Base-by-base conservation (phyloP, 345 rosid genomes). In the Lepidium africanum region DNA sequence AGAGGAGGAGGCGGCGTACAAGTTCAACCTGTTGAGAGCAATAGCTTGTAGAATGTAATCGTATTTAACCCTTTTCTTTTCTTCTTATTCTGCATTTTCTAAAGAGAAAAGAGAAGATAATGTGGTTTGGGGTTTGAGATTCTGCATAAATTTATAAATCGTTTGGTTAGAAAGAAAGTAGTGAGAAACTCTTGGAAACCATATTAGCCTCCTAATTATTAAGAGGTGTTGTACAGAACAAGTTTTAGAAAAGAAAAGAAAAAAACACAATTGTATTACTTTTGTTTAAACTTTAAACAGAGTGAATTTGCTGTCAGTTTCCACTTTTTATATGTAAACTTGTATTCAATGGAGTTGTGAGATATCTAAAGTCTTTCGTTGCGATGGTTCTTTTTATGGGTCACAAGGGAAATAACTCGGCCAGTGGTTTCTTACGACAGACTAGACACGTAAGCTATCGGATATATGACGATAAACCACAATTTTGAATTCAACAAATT, bases 1-100 rank as follows among this genome's bases (percentile, higher is more conserved):
- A 72, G 82, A 75, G 82, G 83, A 56, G 72, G 45, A 39, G 48
- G 65, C 38, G 49, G 49, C 74, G 43, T 66, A 85, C 40, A 81
- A 69, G 53, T 54, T 17, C 75, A 75, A 75, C 84, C 84, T 15
- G 71, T 79, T 70, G 90, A 81, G 80, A 83, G 82, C 79, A 83
- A 79, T 77, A 82, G 85, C 77, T 59, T 67, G 72, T 74, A 74
- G 68, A 43, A 67, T 51, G 56, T 67, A 51, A 33, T 59, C 56
- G 50, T 59, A 33, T 42, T 15, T 13, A 11, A 49, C 47, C 67
- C 21, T 73, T 49, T 49, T 42, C 37, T 43, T 46, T 37, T 55
- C 45, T 32, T 45, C 64, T 36, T 37, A 14, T 56, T 65, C 53
- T 65, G 25, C 56, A 63, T 72, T 49, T 30, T 73, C 67, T 65